These are phyloP conservation scores for Colletotrichum shisoi DNA, from an alignment of 2,329 filamentous ascomycete species.

Conservation along the genomic window DNA sequence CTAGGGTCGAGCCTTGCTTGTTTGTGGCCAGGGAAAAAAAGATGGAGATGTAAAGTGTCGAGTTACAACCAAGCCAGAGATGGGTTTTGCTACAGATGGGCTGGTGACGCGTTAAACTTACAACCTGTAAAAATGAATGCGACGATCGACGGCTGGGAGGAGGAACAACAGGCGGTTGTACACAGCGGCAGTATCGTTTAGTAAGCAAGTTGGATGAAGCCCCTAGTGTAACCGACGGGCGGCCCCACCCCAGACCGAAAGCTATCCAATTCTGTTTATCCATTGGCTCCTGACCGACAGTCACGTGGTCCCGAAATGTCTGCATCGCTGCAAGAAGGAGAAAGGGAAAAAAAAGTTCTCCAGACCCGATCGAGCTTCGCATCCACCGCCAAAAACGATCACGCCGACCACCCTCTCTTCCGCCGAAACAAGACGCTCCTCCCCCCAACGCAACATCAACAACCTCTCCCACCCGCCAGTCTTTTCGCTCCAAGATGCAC, in stretches of 20 bases:
- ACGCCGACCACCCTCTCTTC: conserved; percentile 7
- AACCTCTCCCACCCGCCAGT: neutral
- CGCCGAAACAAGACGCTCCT: neutral
- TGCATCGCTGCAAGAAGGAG: conserved; percentile 3
- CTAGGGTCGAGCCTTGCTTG: neutral
- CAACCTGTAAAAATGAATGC: too few relatives aligned
- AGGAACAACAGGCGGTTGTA: too few relatives aligned
- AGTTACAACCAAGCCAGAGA: too few relatives aligned
- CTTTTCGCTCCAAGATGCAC: conserved; percentile 26
- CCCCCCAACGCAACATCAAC: neutral
- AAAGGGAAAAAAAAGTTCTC: conserved; percentile 30
- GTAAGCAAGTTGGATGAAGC: too few relatives aligned
- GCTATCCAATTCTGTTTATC: neutral
- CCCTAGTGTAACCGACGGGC: neutral
- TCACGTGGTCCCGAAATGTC: conserved; percentile 25
- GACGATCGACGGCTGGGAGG: too few relatives aligned
- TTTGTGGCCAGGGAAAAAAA: neutral
- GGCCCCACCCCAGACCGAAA: conserved; percentile 1
- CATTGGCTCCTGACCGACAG: neutral
- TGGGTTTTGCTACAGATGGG: too few relatives aligned
- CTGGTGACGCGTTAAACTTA: too few relatives aligned
- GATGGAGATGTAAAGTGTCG: neutral
- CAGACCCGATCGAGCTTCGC: neutral
- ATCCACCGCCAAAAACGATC: conserved; percentile 1
- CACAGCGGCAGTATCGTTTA: too few relatives aligned